Percentiles rank a stretch among this genome's conserved stretches.
Evolutionary conservation across 805 yeast species (phyloP).

Genomic region (Metschnikowia matae): DNA sequence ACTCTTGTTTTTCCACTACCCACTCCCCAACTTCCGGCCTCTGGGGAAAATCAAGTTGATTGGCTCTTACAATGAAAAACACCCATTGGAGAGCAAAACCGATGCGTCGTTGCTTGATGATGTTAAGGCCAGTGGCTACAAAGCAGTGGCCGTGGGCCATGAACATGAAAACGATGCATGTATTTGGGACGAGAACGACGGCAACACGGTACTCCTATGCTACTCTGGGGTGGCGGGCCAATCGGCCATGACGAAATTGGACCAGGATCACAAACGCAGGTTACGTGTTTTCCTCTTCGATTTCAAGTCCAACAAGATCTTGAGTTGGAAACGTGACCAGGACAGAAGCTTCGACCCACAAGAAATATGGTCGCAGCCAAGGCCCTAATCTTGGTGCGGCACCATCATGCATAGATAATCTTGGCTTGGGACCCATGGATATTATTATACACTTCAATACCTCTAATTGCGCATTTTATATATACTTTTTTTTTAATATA

Average conservation of each 20-base stretch:
- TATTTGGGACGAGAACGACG: conserved; percentile 21
- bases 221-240: conserved; percentile 38
- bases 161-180: conserved; percentile 45
- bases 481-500: no score
- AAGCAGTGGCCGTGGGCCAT: conserved; percentile 39
- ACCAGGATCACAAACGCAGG: conserved; percentile 27
- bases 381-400: neutral
- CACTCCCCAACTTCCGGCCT: conserved; percentile 42
- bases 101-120: conserved; percentile 30
- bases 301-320: conserved; percentile 22
- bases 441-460: neutral
- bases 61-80: conserved; percentile 39
- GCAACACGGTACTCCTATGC: conserved; percentile 33
- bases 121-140: conserved; percentile 31
- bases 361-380: conserved; percentile 13
- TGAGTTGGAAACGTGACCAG: conserved; percentile 38
- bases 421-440: neutral
- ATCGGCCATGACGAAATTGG: conserved; percentile 27
- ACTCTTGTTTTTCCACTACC: conserved; percentile 37
- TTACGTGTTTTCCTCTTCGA: conserved; percentile 34
- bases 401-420: neutral
- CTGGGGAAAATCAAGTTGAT: conserved; percentile 34
- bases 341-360: conserved; percentile 13
- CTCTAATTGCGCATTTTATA: neutral
- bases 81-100: conserved; percentile 27